Percentiles rank a stretch among this genome's conserved stretches.
These are phyloP conservation scores for Iris pallida DNA, from an alignment of 116 monocot species.

Conservation along the genomic window DNA sequence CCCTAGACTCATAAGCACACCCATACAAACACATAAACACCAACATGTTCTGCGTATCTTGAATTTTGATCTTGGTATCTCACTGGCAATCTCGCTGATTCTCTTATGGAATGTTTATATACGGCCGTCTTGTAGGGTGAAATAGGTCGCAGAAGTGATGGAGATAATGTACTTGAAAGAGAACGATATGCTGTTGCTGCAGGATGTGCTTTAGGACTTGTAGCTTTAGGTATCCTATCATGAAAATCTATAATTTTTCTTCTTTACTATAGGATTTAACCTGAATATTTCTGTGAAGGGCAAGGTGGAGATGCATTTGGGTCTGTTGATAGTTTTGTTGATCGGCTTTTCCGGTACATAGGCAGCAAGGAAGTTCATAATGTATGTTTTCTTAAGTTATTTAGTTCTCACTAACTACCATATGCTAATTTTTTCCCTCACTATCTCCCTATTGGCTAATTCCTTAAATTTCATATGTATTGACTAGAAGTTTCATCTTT, in stretches of 20 bases:
- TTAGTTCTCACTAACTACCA: background rate
- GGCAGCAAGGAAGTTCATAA: slow-evolving; percentile 52
- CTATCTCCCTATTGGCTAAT: background rate
- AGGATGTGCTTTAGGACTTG: slow-evolving; percentile 90
- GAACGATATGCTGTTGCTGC: slow-evolving; percentile 99
- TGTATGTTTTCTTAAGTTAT: slow-evolving; percentile 31
- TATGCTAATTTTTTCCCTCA: background rate
- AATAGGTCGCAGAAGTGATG: slow-evolving; percentile 91
- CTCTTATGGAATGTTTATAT: too few relatives aligned
- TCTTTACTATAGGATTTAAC: background rate
- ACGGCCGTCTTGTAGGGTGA: slow-evolving; percentile 51
- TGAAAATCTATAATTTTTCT: background rate
- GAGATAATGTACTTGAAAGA: slow-evolving; percentile 97
- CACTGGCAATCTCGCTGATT: too few relatives aligned
- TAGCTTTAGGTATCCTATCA: slow-evolving; percentile 64
- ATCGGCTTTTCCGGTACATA: slow-evolving; percentile 74
- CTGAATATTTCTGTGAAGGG: slow-evolving; percentile 32
- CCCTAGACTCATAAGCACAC: too few relatives aligned
- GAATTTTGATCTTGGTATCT: too few relatives aligned
- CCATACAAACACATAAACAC: too few relatives aligned
- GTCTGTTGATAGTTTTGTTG: slow-evolving; percentile 72
- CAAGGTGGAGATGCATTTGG: slow-evolving; percentile 67
- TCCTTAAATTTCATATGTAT: background rate
- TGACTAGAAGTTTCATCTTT: background rate
- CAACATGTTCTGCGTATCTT: too few relatives aligned